These are phyloP conservation scores for Podaxis carcinomalis DNA, from an alignment of 768 basidiomycete species.

Conservation along the genomic window DNA sequence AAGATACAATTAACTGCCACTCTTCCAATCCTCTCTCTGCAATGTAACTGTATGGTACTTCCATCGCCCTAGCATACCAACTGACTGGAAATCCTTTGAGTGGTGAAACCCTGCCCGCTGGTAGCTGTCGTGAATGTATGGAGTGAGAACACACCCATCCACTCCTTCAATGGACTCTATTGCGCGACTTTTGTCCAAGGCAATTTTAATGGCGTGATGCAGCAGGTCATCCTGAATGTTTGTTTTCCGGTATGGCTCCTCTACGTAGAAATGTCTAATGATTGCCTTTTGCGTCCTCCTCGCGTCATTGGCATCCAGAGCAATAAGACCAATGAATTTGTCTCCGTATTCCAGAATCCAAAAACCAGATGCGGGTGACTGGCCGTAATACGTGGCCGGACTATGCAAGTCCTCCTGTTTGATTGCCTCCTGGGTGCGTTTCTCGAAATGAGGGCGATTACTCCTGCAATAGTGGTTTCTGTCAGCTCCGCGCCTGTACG, in stretches of 20 bases:
- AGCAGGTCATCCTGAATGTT: constrained; percentile 66
- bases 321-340: constrained; percentile 63
- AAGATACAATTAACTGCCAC: constrained; percentile 13
- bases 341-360: constrained; percentile 62
- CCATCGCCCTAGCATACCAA: constrained; percentile 57
- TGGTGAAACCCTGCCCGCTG: constrained; percentile 45
- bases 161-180: constrained; percentile 42
- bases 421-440: constrained; percentile 45
- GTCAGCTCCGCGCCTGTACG: not conserved
- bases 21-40: constrained; percentile 44
- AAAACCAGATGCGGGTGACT: constrained; percentile 60
- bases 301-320: constrained; percentile 54
- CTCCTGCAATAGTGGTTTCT: constrained; percentile 39
- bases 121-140: constrained; percentile 44
- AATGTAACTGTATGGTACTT: constrained; percentile 29
- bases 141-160: constrained; percentile 43
- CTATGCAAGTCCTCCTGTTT: constrained; percentile 52
- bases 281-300: constrained; percentile 48
- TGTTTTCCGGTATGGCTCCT: constrained; percentile 54
- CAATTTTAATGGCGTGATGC: constrained; percentile 48
- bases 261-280: constrained; percentile 74
- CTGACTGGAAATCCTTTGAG: constrained; percentile 35
- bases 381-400: constrained; percentile 50
- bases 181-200: constrained; percentile 42
- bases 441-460: constrained; percentile 67